Base-by-base conservation (phyloP, 495 filamentous ascomycete species). In the Letharia lupina region DNA sequence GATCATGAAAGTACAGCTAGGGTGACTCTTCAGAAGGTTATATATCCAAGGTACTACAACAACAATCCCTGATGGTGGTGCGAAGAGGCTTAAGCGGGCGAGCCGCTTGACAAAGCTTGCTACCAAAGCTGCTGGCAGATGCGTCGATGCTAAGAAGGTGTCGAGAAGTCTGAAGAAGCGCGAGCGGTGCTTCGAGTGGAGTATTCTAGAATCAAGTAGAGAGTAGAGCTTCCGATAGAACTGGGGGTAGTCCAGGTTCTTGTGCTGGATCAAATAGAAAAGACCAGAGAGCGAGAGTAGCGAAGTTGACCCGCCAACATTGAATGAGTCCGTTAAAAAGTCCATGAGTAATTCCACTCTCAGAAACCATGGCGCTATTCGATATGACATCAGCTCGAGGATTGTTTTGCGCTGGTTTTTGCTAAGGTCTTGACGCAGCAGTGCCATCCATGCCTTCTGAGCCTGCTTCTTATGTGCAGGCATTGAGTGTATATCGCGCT, bases 201-300 rank as follows among this genome's bases (percentile, higher is more conserved):
- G 80, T 8, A 98, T 82, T 45, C 90, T 85, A 23, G 85, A 82
- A 73, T 96, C 89, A 10, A 98, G 81, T 18, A 98, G 80, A 1
- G 91, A 93, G 76, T 99, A 99, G 9, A 99, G 83, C 73, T 96
- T 97, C 41, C 81, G 76, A 79, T 93, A 99, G 82, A 99, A 99
- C 39, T 86, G 83, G 0, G 94, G 95, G 77, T 98, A 98, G 77
- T 98, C 95, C 45, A 99, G 82, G 74, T 99, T 98, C 70, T 89
- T 89, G 70, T 90, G 85, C 69, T 89, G 87, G 64, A 98, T 96
- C 48, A 99, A 86, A 73, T 96, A 91, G 79, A 96, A 99, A 31
- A 99, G 85, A 48, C 94, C 93, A 8, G 91, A 95, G 0, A 99
- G 82, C 4, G 95, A 92, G 35, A 96, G 82, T 5, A 98, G 84